Conservation (phyloP, 257 asterid genomes). For the Nicotiana obtusifolia region DNA sequence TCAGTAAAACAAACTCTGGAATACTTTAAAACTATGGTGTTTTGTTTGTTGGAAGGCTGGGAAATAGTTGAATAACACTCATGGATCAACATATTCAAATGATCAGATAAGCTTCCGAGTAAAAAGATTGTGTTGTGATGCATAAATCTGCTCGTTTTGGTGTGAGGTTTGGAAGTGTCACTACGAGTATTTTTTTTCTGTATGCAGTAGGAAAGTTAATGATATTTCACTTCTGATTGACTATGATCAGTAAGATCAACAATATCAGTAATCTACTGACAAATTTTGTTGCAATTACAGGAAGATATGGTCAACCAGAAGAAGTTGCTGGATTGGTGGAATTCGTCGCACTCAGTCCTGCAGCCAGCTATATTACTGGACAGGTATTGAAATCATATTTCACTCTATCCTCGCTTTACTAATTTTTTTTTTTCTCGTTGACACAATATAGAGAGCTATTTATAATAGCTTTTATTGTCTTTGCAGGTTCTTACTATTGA, state of each 20-base stretch:
- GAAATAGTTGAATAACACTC: background rate
- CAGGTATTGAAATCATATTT: conserved; percentile 42
- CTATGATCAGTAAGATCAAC: background rate
- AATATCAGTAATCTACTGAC: background rate
- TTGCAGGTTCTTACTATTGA: conserved; percentile 77
- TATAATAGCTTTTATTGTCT: background rate
- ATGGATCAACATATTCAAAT: background rate
- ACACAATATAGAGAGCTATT: background rate
- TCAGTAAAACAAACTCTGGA: background rate
- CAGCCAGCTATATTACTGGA: conserved; percentile 84
- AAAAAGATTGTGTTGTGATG: background rate
- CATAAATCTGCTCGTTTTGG: background rate
- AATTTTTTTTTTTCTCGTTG: background rate
- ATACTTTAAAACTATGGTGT: background rate
- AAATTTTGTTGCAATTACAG: conserved; percentile 6
- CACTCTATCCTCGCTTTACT: background rate
- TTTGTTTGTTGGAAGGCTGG: background rate
- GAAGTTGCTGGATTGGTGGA: conserved; percentile 45
- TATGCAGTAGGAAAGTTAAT: background rate
- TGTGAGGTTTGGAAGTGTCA: background rate
- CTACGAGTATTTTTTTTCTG: background rate
- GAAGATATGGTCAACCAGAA: conserved; percentile 40
- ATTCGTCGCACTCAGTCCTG: conserved; percentile 34
- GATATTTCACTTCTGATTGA: background rate
- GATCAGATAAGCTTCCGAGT: background rate